Evolutionary conservation across 345 rosid species (phyloP).

Genomic region (Viola odorata): DNA sequence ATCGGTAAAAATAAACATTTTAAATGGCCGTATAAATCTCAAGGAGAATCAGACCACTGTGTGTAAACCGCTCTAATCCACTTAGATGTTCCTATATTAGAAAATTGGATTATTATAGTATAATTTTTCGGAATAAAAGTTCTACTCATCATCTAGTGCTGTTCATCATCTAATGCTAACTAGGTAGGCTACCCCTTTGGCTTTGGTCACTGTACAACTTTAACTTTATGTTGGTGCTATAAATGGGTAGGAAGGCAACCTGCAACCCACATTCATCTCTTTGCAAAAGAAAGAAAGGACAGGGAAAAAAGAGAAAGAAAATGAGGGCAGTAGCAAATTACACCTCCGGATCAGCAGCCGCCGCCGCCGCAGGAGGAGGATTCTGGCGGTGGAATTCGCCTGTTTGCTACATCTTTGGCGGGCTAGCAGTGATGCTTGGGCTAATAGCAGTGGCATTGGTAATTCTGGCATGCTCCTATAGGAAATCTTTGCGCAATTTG

Average conservation of each 20-base stretch:
- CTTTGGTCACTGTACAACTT: not conserved
- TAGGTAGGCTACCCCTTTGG: no score
- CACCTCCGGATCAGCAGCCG: not conserved
- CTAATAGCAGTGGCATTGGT: not conserved
- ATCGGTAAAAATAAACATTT: no score
- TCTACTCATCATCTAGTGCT: no score
- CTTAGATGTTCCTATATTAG: no score
- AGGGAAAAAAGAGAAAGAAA: not conserved
- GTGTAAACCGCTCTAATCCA: no score
- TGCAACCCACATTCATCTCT: not conserved
- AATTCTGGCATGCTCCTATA: not conserved
- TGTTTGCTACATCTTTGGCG: not conserved
- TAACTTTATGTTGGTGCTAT: not conserved
- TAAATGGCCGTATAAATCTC: no score
- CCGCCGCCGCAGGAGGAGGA: not conserved
- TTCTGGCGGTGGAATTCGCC: not conserved
- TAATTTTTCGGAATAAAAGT: no score
- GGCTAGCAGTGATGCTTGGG: not conserved
- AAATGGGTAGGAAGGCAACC: not conserved
- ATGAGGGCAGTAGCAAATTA: not conserved
- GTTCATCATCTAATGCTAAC: no score
- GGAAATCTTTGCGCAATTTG: not conserved
- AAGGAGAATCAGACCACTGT: no score
- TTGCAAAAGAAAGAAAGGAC: not conserved
- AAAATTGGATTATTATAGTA: no score